A percentile compares a stretch with the other conserved stretches of the same genome.
phyloP scores from a whole-genome alignment of 31 red algal genomes.

The Odonthalia washingtoniensis region DNA sequence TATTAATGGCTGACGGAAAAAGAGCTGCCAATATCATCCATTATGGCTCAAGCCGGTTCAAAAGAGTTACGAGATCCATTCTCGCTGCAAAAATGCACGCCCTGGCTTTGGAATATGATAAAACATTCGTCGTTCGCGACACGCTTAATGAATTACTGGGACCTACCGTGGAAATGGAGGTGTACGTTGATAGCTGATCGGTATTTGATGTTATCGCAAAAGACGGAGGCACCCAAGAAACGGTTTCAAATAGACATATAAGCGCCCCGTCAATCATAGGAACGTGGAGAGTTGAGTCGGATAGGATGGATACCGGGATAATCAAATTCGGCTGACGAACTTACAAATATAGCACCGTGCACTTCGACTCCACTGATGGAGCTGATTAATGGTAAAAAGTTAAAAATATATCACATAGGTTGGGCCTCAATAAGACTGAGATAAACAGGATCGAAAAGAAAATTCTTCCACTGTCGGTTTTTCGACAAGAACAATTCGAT shows the following conservation, averaged over 20 bases:
- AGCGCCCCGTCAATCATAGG: background rate
- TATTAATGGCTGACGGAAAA: conserved; percentile 8
- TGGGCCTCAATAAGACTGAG: no score
- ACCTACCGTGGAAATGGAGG: background rate
- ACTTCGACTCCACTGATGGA: no score
- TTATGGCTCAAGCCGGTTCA: background rate
- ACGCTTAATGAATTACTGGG: conserved; percentile 16
- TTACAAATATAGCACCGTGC: no score
- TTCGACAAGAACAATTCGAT: no score
- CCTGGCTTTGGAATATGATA: conserved; percentile 16
- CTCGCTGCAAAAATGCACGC: conserved; percentile 37
- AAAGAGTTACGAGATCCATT: conserved; percentile 22
- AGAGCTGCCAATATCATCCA: background rate
- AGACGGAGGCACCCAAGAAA: background rate
- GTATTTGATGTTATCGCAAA: conserved; percentile 24
- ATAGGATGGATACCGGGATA: conserved; percentile 18
- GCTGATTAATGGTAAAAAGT: no score
- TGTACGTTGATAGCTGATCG: conserved; percentile 24
- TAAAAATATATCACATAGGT: no score
- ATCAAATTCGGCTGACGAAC: conserved; percentile 6
- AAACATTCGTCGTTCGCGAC: background rate
- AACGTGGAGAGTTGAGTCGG: conserved; percentile 7
- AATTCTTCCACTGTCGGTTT: no score
- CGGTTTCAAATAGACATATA: conserved; percentile 15
- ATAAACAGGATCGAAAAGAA: no score